phyloP scores from a whole-genome alignment of 805 yeast species.

The Torulaspora quercuum region DNA sequence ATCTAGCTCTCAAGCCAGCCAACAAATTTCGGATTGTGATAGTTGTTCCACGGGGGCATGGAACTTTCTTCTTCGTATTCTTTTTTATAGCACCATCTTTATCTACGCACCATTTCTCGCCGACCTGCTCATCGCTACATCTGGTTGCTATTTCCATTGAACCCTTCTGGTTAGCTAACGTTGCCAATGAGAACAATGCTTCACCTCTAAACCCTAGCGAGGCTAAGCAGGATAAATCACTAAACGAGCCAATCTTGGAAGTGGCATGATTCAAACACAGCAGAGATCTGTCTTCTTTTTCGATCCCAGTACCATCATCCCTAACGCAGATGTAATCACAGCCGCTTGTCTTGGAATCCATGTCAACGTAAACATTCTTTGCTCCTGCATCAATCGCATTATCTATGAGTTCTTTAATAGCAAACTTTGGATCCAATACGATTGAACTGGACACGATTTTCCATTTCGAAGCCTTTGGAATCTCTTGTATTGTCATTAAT shows the following conservation, averaged over 20 bases:
- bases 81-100: conserved; percentile 28
- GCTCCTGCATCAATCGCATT: conserved; percentile 41
- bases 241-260: conserved; percentile 38
- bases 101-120: conserved; percentile 39
- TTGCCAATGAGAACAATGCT: conserved; percentile 42
- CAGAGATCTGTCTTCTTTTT: conserved; percentile 28
- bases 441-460: conserved; percentile 31
- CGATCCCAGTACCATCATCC: conserved; percentile 45
- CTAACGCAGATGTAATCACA: conserved; percentile 32
- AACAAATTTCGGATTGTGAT: conserved; percentile 37
- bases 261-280: conserved; percentile 43
- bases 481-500: conserved; percentile 24
- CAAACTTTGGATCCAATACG: conserved; percentile 37
- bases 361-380: conserved; percentile 36
- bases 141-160: conserved; percentile 35
- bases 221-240: conserved; percentile 31
- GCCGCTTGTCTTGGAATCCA: conserved; percentile 42
- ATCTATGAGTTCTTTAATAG: conserved; percentile 42
- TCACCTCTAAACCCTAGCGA: conserved; percentile 52
- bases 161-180: conserved; percentile 25
- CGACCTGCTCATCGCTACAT: conserved; percentile 32
- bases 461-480: conserved; percentile 18
- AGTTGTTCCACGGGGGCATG: conserved; percentile 39
- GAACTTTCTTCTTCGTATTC: conserved; percentile 20
- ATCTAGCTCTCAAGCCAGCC: conserved; percentile 36